Percentiles rank a stretch among this genome's conserved stretches.
Evolutionary conservation across 208 protist genomes (phyloP).

Genomic region (Ichthyophonus hoferi): DNA sequence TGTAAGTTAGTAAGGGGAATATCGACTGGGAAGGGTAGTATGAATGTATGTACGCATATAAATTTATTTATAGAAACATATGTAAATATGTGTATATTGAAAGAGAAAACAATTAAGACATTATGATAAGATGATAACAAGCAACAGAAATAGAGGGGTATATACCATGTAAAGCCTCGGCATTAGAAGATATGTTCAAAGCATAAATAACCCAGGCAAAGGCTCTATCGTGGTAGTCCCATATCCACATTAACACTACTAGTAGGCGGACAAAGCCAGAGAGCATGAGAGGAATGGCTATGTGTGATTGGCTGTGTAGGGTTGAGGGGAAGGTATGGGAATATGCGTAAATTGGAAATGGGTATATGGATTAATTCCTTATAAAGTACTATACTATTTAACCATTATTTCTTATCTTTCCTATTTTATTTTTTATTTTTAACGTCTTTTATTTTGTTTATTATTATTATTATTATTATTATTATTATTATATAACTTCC

Average conservation of each 20-base stretch:
- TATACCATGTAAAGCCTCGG: constrained; percentile 3
- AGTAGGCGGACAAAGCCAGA: constrained; percentile 36
- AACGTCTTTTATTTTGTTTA: no score
- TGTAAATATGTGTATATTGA: background rate
- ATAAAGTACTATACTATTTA: no score
- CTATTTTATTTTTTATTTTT: no score
- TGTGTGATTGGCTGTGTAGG: background rate
- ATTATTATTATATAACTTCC: no score
- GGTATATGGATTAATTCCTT: no score
- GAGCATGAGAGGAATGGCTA: constrained; percentile 32
- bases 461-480: no score
- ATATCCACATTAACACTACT: constrained; percentile 33
- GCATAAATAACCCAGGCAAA: constrained; percentile 14
- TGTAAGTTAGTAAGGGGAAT: no score
- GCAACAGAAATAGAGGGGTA: background rate
- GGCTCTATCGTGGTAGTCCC: constrained; percentile 20
- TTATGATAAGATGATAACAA: no score
- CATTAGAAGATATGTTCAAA: constrained; percentile 12
- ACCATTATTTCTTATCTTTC: no score
- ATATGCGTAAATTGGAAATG: background rate
- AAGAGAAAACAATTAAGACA: no score
- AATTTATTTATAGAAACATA: background rate
- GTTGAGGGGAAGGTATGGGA: background rate
- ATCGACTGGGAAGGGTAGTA: background rate
- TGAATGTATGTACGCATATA: background rate